Evolutionary conservation across 768 basidiomycete genomes (phyloP), one percentile per base, ranked within the genome.

Genomic region (Kwoniella newhampshirensis): DNA sequence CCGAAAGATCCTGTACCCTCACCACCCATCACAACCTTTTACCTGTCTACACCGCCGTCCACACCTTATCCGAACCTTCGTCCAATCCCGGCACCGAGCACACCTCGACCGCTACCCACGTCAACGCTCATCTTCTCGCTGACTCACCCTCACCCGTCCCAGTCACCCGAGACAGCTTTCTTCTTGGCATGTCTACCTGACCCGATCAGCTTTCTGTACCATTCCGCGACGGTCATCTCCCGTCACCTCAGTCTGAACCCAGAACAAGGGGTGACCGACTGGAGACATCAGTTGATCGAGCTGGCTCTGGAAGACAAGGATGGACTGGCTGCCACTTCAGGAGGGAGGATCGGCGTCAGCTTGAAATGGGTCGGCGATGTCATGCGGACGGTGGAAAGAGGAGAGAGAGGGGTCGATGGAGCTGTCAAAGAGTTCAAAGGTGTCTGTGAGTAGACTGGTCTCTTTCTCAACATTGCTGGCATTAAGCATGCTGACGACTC

Each of bases 381-480:
- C 9, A 57, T 58, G 59, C 39, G 41, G 23, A 28, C 57, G 26
- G 61, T 66, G 12, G 25, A 62, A 26, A 45, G 54, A 11, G 59
- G 57, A 2, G 47, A 41, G 37, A 60, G 60, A 42, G 44, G 32
- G 39, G 35, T 51, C n/a, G 37, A 42, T 17, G 54, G 53, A 8
- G 66, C 69, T 2, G 51, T 47, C 1, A 63, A 66, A 30, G 69
- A 71, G 56, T 64, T 71, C 51, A 71, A 71, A 47, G 69, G 69
- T 28, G 69, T 71, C 20, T 59, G 68, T 70, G 55, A 64, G 68
- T 63, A 40, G 1, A 1, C 5, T 11, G 1, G 43, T 40, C 21
- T 39, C 20, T 18, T 41, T n/a, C 30, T 30, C 12, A 30, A 49
- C 30, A 17, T 11, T 27, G 6, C 6, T 17, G 27, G 3, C 4